Percentiles rank a stretch among this genome's conserved stretches.
These are phyloP conservation scores for Zopfia rhizophila DNA, from an alignment of 2,329 filamentous ascomycete genomes.

Conservation along the genomic window DNA sequence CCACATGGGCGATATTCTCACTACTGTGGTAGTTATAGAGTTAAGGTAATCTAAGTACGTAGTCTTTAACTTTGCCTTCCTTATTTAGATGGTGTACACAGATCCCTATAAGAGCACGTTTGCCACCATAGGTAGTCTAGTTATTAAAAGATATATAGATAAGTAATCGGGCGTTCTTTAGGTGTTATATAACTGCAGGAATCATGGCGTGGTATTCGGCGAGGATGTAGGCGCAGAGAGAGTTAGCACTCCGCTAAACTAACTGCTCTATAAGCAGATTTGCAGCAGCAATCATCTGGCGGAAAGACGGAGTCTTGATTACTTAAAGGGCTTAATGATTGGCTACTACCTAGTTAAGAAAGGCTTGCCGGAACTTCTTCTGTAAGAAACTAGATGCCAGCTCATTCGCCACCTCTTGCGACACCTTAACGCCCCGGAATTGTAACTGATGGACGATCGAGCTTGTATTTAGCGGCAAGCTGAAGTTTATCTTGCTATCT, in stretches of 20 bases:
- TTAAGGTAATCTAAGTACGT: constrained; percentile 14
- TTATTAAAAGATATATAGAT: constrained; percentile 21
- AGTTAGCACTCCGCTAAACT: constrained; percentile 2
- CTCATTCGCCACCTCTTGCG: constrained; percentile 12
- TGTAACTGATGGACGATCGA: too few species aligned
- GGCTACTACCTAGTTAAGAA: too few species aligned
- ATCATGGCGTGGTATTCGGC: constrained; percentile 18
- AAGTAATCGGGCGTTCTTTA: constrained; percentile 11
- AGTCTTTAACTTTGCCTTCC: constrained; percentile 8
- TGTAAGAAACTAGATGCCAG: too few species aligned
- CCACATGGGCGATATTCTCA: constrained; percentile 10
- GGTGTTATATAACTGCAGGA: constrained; percentile 10
- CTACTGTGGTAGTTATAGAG: constrained; percentile 8
- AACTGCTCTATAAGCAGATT: constrained; percentile 9
- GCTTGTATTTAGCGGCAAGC: too few species aligned
- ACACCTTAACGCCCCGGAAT: too few species aligned
- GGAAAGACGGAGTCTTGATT: constrained; percentile 9
- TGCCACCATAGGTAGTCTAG: constrained; percentile 12
- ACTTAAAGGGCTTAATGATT: too few species aligned
- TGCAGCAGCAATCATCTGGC: constrained; percentile 11
- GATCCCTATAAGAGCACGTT: constrained; percentile 14
- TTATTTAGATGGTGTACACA: constrained; percentile 15
- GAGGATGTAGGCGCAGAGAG: constrained; percentile 4
- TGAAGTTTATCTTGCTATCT: too few species aligned
- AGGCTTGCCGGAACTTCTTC: too few species aligned